Evolutionary conservation across 805 yeast genomes (phyloP).

Genomic region (Zygosaccharomyces siamensis): DNA sequence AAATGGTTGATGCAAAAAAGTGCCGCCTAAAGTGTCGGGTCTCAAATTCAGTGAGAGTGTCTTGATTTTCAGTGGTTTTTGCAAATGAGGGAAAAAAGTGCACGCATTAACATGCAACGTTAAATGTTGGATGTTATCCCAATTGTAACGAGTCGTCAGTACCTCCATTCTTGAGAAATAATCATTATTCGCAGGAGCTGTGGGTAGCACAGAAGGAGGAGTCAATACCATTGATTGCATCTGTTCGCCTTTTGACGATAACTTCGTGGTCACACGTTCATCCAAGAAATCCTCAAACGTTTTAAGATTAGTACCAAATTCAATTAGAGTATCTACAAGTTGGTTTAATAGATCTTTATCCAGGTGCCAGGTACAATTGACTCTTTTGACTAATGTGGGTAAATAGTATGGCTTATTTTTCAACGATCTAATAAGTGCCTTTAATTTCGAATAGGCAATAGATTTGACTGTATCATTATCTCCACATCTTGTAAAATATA

Average conservation of each 20-base stretch:
- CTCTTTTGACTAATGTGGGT: constrained; percentile 20
- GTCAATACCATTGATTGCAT: constrained; percentile 23
- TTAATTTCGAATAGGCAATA: constrained; percentile 17
- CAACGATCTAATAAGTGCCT: constrained; percentile 22
- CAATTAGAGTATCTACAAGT: constrained; percentile 17
- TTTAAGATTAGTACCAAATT: constrained; percentile 18
- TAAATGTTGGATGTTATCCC: constrained; percentile 20
- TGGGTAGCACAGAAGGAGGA: constrained; percentile 28
- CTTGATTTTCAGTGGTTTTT: constrained; percentile 20
- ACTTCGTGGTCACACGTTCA: constrained; percentile 13
- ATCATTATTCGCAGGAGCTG: constrained; percentile 12
- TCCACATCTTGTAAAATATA: constrained; percentile 13
- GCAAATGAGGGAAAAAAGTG: constrained; percentile 19
- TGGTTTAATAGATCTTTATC: constrained; percentile 14
- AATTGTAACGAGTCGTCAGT: constrained; percentile 14
- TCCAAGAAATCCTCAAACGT: constrained; percentile 26
- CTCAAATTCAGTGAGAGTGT: constrained; percentile 28
- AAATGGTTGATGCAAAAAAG: constrained; percentile 15
- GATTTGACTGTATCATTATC: constrained; percentile 4
- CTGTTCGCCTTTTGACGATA: constrained; percentile 14
- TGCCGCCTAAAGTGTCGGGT: constrained; percentile 24
- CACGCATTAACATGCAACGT: constrained; percentile 29
- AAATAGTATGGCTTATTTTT: constrained; percentile 15
- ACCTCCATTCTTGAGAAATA: constrained; percentile 16
- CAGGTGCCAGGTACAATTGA: constrained; percentile 33